Percentiles rank a stretch among this genome's conserved stretches.
phyloP scores from a whole-genome alignment of 179 eudicot species.

The Heliamphora pulchella region DNA sequence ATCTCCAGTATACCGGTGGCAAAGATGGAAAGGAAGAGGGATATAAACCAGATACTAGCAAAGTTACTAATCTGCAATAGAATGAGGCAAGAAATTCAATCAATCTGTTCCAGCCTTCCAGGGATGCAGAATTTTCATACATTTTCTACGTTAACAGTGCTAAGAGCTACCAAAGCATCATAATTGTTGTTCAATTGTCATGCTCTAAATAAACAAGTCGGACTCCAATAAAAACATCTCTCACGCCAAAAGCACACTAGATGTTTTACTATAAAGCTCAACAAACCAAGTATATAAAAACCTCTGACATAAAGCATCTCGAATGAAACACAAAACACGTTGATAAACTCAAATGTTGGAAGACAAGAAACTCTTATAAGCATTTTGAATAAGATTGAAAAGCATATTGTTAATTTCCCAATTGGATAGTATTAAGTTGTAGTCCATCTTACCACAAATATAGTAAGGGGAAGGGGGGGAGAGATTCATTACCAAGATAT shows the following conservation, averaged over 20 bases:
- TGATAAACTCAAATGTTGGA: not conserved
- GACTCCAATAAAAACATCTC: not conserved
- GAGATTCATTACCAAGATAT: not conserved
- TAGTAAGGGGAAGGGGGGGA: no score
- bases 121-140: not conserved
- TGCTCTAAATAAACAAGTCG: not conserved
- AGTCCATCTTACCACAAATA: not conserved
- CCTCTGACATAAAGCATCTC: not conserved
- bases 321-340: not conserved
- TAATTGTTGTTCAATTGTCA: no score
- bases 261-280: not conserved
- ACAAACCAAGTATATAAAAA: not conserved
- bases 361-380: not conserved
- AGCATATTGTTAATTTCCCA: not conserved
- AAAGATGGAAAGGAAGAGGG: conserved; percentile 67
- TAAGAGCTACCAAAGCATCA: no score
- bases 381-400: not conserved
- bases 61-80: conserved; percentile 58
- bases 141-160: not conserved
- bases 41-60: conserved; percentile 70
- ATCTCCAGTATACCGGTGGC: conserved; percentile 76
- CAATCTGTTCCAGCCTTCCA: no score
- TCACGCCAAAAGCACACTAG: conserved; percentile 1
- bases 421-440: not conserved
- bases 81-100: conserved; percentile 6